phyloP scores from a whole-genome alignment of 106 monocot genomes.

The Apostasia ramifera region DNA sequence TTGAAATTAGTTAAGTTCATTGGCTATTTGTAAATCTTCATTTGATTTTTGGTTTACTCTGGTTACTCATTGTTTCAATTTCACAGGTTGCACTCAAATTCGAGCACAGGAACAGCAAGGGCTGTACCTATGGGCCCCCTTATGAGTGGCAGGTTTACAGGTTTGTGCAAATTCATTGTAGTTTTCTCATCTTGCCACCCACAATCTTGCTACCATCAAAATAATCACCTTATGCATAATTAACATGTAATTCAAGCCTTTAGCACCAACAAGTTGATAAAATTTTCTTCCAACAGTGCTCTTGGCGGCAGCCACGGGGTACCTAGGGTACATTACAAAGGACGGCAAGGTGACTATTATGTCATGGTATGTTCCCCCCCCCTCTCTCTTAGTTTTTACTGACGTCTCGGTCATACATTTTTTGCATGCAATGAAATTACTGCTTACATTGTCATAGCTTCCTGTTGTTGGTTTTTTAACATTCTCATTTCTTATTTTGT shows the following conservation, averaged over 20 bases:
- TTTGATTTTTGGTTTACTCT: not conserved
- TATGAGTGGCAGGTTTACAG: constrained; percentile 93
- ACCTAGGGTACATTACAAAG: constrained; percentile 70
- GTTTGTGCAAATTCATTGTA: constrained; percentile 16
- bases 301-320: constrained; percentile 68
- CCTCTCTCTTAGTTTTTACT: not conserved
- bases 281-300: constrained; percentile 32
- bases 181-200: not conserved
- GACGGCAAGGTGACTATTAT: constrained; percentile 66
- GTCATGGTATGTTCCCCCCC: constrained; percentile 40
- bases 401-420: not conserved
- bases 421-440: not conserved
- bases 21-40: not conserved
- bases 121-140: constrained; percentile 90
- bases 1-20: not conserved
- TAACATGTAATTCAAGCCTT: too few species aligned
- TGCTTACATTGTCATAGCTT: not conserved
- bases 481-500: not conserved
- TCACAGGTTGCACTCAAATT: constrained; percentile 76
- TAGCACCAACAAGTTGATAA: not conserved
- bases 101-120: constrained; percentile 82
- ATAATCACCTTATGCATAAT: not conserved
- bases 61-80: not conserved
- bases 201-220: not conserved
- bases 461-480: too few species aligned